Conservation (phyloP, 2,329 filamentous ascomycete species). For the Blumeria graminis region DNA sequence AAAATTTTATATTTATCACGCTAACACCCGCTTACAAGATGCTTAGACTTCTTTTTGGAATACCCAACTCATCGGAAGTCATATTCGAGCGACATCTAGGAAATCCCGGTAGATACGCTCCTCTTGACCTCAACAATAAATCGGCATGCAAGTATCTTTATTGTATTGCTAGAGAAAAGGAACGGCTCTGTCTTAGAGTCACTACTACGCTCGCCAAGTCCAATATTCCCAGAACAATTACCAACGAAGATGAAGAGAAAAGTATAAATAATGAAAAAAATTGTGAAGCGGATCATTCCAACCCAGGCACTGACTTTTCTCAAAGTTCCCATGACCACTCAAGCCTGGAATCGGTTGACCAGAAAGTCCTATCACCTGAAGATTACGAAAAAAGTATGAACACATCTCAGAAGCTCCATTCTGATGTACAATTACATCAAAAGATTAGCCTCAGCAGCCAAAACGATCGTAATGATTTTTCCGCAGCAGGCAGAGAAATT, state of each 20-base stretch:
- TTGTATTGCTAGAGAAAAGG: conserved; percentile 89
- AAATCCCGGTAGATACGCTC: conserved; percentile 59
- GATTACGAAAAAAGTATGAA: neutral
- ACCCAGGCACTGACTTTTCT: neutral
- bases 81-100: conserved; percentile 87
- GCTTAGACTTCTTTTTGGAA: conserved; percentile 45
- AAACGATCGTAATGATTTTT: neutral
- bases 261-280: conserved; percentile 1
- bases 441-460: neutral
- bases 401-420: neutral
- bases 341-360: neutral
- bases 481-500: neutral
- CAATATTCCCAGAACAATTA: conserved; percentile 16
- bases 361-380: neutral
- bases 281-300: neutral
- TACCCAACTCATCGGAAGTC: conserved; percentile 35
- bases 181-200: conserved; percentile 77
- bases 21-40: conserved; percentile 37
- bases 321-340: neutral
- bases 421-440: neutral
- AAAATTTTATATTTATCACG: conserved; percentile 20
- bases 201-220: conserved; percentile 21
- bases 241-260: conserved; percentile 24
- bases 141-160: conserved; percentile 92
- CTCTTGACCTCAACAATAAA: conserved; percentile 51